A percentile compares a stretch with the other conserved stretches of the same genome.
phyloP scores from a whole-genome alignment of 345 rosid species.

The Brassica juncea region DNA sequence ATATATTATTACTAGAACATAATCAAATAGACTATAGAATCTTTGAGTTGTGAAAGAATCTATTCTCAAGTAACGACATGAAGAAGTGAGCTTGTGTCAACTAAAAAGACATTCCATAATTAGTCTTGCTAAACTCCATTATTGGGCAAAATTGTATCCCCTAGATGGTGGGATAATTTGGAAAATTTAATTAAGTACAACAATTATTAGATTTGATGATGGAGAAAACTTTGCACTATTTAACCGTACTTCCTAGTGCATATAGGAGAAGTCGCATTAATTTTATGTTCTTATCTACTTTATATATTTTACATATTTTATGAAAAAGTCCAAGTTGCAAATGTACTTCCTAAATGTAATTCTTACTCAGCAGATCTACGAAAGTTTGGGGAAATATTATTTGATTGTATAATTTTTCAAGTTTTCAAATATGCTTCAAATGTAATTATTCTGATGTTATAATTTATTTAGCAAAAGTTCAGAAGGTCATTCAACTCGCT shows the following conservation, averaged over 20 bases:
- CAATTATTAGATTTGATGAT: slow-evolving; percentile 27
- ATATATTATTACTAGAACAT: neutral
- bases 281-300: neutral
- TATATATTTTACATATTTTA: neutral
- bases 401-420: no score
- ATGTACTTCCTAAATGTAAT: neutral
- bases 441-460: no score
- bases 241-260: neutral
- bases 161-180: slow-evolving; percentile 9
- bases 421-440: no score
- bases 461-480: neutral
- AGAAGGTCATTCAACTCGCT: neutral
- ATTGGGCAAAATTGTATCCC: slow-evolving; percentile 31
- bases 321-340: neutral
- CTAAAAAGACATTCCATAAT: slow-evolving; percentile 39
- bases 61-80: slow-evolving; percentile 40
- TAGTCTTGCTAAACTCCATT: slow-evolving; percentile 35
- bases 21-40: slow-evolving; percentile 16
- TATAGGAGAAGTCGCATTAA: neutral
- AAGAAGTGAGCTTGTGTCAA: slow-evolving; percentile 40
- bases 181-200: slow-evolving; percentile 6
- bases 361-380: neutral
- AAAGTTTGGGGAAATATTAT: neutral
- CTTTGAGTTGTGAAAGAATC: slow-evolving; percentile 31
- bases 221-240: slow-evolving; percentile 6